Evolutionary conservation across 208 protist species (phyloP).

Genomic region (Trypanosoma mega): DNA sequence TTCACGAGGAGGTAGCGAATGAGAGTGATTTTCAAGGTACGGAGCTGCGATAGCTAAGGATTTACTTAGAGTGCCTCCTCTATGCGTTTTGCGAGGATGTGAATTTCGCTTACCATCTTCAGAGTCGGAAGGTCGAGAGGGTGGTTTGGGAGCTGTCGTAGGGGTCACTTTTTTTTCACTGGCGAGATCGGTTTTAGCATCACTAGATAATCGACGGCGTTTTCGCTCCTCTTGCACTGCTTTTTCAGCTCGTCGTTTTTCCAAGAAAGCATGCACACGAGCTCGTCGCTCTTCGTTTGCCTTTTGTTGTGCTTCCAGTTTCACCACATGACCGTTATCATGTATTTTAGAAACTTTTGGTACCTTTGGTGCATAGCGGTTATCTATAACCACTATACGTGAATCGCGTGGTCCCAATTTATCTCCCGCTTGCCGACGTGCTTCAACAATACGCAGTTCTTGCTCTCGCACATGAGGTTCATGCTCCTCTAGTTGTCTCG

Average conservation of each 20-base stretch:
- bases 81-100: too few species aligned
- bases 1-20: too few species aligned
- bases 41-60: too few species aligned
- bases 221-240: slow-evolving; percentile 29
- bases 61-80: too few species aligned
- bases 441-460: slow-evolving; percentile 19
- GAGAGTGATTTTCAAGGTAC: too few species aligned
- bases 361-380: slow-evolving; percentile 5
- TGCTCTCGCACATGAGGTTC: slow-evolving; percentile 34
- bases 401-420: background rate
- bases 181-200: slow-evolving; percentile 7
- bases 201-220: slow-evolving; percentile 7
- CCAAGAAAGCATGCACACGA: slow-evolving; percentile 64
- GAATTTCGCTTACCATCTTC: too few species aligned
- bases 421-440: slow-evolving; percentile 9
- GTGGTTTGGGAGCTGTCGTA: background rate
- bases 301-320: slow-evolving; percentile 23
- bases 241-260: slow-evolving; percentile 50
- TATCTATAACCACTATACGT: slow-evolving; percentile 22
- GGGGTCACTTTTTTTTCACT: background rate
- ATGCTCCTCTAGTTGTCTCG: slow-evolving; percentile 1
- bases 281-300: slow-evolving; percentile 64
- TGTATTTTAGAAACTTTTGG: background rate
- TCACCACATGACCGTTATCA: slow-evolving; percentile 3
- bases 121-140: too few species aligned